A percentile compares a stretch with the other conserved stretches of the same genome.
These are phyloP conservation scores for Pholiota conissans DNA, from an alignment of 768 basidiomycete species.

Conservation along the genomic window DNA sequence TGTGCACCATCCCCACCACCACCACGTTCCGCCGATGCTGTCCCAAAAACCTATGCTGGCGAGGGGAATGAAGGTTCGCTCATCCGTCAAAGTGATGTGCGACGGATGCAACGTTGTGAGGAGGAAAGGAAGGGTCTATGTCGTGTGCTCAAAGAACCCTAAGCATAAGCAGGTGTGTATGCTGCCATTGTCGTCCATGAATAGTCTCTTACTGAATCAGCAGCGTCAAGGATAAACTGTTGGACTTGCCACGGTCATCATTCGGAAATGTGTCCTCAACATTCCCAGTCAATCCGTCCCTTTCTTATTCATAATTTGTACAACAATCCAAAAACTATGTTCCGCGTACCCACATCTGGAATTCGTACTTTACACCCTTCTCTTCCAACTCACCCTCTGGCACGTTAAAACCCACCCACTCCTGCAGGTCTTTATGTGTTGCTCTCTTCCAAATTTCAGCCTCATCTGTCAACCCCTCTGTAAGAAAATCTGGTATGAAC, in stretches of 20 bases:
- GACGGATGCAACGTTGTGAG: slow-evolving; percentile 89
- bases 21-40: slow-evolving; percentile 25
- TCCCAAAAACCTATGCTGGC: slow-evolving; percentile 35
- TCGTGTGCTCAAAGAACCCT: slow-evolving; percentile 91
- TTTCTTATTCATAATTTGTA: slow-evolving; percentile 4
- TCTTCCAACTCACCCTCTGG: slow-evolving; percentile 77
- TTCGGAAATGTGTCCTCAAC: not conserved
- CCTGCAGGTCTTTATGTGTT: slow-evolving; percentile 60
- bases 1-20: slow-evolving; percentile 32
- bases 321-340: slow-evolving; percentile 6
- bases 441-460: slow-evolving; percentile 52
- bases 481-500: slow-evolving; percentile 75
- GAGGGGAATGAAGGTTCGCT: slow-evolving; percentile 96
- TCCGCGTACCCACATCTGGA: slow-evolving; percentile 89
- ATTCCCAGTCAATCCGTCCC: slow-evolving; percentile 5
- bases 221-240: slow-evolving; percentile 65
- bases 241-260: not conserved
- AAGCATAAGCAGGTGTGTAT: slow-evolving; percentile 91
- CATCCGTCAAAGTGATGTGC: slow-evolving; percentile 92
- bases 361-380: slow-evolving; percentile 83
- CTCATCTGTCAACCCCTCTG: slow-evolving; percentile 33
- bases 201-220: no score
- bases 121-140: slow-evolving; percentile 89
- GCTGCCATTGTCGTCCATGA: not conserved
- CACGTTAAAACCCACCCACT: slow-evolving; percentile 83